Percentiles rank a stretch among this genome's conserved stretches.
phyloP scores from a whole-genome alignment of 371 early-diverging fungal species.

The Mucor saturninus region DNA sequence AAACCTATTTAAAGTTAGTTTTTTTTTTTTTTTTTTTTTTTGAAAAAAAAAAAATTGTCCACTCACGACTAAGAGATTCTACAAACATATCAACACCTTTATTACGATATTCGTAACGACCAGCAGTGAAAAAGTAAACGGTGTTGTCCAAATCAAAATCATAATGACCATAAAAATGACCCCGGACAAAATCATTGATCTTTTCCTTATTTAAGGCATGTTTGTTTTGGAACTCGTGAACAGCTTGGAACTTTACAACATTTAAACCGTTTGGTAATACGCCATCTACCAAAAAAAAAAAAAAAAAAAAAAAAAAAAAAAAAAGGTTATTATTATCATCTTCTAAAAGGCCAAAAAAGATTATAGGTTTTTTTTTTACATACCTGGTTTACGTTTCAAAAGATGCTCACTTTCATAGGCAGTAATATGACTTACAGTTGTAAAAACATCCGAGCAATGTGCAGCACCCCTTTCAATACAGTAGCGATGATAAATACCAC shows the following conservation, averaged over 20 bases:
- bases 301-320: background rate
- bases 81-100: slow-evolving; percentile 97
- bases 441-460: slow-evolving; percentile 95
- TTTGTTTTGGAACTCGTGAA: slow-evolving; percentile 98
- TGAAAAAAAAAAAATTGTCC: background rate
- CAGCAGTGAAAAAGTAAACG: slow-evolving; percentile 96
- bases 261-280: slow-evolving; percentile 95
- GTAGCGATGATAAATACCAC: slow-evolving; percentile 97
- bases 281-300: slow-evolving; percentile 67
- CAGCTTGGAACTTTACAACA: slow-evolving; percentile 94
- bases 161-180: slow-evolving; percentile 96
- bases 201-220: slow-evolving; percentile 93
- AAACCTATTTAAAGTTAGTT: slow-evolving; percentile 60
- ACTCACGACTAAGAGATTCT: slow-evolving; percentile 88
- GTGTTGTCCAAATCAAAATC: slow-evolving; percentile 95
- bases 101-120: slow-evolving; percentile 96
- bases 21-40: background rate
- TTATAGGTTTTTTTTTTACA: background rate
- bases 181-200: slow-evolving; percentile 95
- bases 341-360: too few species aligned
- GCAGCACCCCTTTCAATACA: slow-evolving; percentile 96
- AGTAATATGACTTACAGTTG: slow-evolving; percentile 96
- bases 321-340: background rate
- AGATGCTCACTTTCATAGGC: slow-evolving; percentile 96
- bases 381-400: slow-evolving; percentile 92